Percentiles rank a stretch among this genome's conserved stretches.
phyloP scores from a whole-genome alignment of 805 yeast genomes.

The Cyberlindnera xylosilytica region DNA sequence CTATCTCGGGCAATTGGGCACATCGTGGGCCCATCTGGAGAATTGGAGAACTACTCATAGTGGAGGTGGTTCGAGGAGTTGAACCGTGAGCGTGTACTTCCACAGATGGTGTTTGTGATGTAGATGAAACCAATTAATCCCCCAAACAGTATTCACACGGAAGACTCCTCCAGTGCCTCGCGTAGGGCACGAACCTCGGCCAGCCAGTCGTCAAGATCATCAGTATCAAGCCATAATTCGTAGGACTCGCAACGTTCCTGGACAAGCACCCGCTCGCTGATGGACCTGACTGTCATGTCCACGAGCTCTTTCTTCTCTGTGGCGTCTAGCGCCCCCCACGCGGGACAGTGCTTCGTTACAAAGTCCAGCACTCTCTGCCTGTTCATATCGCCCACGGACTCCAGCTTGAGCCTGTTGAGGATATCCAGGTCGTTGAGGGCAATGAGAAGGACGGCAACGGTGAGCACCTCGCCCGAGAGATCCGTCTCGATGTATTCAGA shows the following conservation, averaged over 20 bases:
- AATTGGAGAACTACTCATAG: too few relatives aligned
- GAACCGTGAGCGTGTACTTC: too few relatives aligned
- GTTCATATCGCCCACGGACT: not conserved
- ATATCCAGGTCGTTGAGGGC: slow-evolving; percentile 1
- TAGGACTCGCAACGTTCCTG: slow-evolving; percentile 4
- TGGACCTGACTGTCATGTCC: not conserved
- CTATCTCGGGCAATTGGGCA: too few relatives aligned
- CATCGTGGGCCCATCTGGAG: too few relatives aligned
- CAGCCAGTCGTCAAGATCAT: slow-evolving; percentile 4
- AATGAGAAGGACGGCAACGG: slow-evolving; percentile 2
- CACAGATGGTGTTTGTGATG: too few relatives aligned
- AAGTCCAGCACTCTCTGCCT: not conserved
- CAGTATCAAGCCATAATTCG: slow-evolving; percentile 11
- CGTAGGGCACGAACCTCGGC: not conserved
- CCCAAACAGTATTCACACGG: too few relatives aligned
- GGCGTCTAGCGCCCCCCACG: not conserved
- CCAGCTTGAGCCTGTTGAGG: too few relatives aligned
- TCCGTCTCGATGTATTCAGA: slow-evolving; percentile 9
- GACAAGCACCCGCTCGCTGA: not conserved
- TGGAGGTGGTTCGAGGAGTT: too few relatives aligned
- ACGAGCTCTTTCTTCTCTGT: not conserved
- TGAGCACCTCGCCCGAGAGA: slow-evolving; percentile 1
- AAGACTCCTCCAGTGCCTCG: not conserved
- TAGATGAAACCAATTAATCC: too few relatives aligned
- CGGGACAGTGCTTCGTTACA: not conserved